Evolutionary conservation across 805 yeast genomes (phyloP).

Genomic region (Lipomyces spencermartinsiae): DNA sequence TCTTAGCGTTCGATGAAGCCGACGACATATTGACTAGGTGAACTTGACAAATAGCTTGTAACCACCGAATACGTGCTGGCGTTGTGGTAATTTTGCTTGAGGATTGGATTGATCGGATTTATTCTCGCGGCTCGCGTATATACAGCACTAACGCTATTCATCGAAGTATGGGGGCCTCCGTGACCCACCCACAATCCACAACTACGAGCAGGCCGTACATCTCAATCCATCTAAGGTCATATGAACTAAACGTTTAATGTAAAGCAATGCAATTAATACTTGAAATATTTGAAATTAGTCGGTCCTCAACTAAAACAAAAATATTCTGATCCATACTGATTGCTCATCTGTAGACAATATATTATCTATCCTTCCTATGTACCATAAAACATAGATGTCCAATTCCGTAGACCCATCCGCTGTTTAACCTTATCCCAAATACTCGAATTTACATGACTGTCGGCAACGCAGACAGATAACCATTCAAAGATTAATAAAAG

Average conservation of each 20-base stretch:
- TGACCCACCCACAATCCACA: too few relatives aligned
- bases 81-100: not conserved
- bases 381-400: not conserved
- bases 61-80: not conserved
- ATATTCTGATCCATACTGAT: not conserved
- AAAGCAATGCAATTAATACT: too few relatives aligned
- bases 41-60: not conserved
- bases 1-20: conserved; percentile 14
- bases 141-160: too few relatives aligned
- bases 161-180: too few relatives aligned
- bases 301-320: too few relatives aligned
- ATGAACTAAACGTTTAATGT: too few relatives aligned
- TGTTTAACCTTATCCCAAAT: not conserved
- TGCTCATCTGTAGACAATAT: not conserved
- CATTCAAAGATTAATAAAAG: not conserved
- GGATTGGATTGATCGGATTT: too few relatives aligned
- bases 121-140: too few relatives aligned
- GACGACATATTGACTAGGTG: not conserved
- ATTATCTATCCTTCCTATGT: not conserved
- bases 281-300: too few relatives aligned
- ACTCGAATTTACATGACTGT: not conserved
- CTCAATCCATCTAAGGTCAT: too few relatives aligned
- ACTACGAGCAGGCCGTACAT: too few relatives aligned
- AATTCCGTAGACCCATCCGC: not conserved
- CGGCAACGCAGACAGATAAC: too few relatives aligned